A percentile compares a stretch with the other conserved stretches of the same genome.
Conservation (phyloP, 2,329 filamentous ascomycete species). For the Neofusicoccum sp. region DNA sequence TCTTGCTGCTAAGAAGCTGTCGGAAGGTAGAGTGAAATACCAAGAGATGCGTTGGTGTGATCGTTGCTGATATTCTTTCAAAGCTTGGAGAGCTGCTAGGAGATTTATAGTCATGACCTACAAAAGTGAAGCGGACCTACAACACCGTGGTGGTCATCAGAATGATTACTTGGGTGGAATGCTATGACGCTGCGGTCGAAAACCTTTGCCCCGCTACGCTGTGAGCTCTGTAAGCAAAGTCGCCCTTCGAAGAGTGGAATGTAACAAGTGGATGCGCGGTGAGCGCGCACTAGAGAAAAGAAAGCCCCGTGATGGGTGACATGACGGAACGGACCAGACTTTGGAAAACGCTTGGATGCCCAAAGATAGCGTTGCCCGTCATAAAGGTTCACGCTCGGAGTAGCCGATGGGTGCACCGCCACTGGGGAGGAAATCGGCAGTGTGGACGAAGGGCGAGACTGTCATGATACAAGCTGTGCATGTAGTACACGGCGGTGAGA, state of each 20-base stretch:
- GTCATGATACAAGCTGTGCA: background rate
- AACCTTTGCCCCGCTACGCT: background rate
- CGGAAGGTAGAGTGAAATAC: background rate
- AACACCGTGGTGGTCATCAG: background rate
- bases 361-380: background rate
- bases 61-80: background rate
- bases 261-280: background rate
- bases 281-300: background rate
- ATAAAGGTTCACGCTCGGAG: background rate
- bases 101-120: background rate
- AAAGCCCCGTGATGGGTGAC: background rate
- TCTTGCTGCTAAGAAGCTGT: background rate
- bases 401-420: background rate
- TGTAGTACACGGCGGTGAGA: background rate
- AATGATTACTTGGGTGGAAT: background rate
- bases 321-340: background rate
- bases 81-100: background rate
- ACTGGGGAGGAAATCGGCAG: background rate
- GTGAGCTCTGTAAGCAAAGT: background rate
- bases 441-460: background rate
- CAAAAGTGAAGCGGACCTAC: background rate
- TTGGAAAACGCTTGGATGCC: background rate
- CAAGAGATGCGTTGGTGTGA: no score
- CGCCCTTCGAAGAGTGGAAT: background rate
- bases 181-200: background rate